Evolutionary conservation across 2,329 filamentous ascomycete species (phyloP).

Genomic region (Macroventuria anomochaeta): DNA sequence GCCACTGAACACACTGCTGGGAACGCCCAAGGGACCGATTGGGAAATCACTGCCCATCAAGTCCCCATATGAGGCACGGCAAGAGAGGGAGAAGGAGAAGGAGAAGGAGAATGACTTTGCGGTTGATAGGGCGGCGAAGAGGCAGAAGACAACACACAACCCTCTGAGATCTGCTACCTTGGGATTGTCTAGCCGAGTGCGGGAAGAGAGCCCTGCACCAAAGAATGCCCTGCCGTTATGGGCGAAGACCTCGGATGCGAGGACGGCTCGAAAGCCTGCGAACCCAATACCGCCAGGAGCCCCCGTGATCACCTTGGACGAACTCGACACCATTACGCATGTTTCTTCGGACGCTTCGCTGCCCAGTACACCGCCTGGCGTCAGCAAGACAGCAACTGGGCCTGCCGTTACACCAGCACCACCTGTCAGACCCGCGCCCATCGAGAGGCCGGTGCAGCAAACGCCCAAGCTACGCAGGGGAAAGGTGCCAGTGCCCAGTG

Average conservation of each 20-base stretch:
- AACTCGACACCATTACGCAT: constrained; percentile 31
- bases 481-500: constrained; percentile 34
- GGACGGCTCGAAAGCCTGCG: constrained; percentile 21
- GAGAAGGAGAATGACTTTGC: constrained; percentile 39
- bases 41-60: constrained; percentile 66
- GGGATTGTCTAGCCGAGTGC: constrained; percentile 24
- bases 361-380: constrained; percentile 28
- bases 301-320: constrained; percentile 47
- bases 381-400: background rate
- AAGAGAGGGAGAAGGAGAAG: constrained; percentile 37
- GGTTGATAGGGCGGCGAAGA: constrained; percentile 48
- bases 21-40: constrained; percentile 67
- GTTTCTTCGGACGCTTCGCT: constrained; percentile 34
- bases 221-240: constrained; percentile 27
- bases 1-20: constrained; percentile 69
- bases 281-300: constrained; percentile 31
- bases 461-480: constrained; percentile 34
- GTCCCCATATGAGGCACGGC: constrained; percentile 69
- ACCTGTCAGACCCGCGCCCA: background rate
- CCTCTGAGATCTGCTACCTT: constrained; percentile 7
- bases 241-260: constrained; percentile 35
- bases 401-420: constrained; percentile 2
- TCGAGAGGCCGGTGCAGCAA: constrained; percentile 7
- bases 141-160: constrained; percentile 41
- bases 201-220: constrained; percentile 17